Base-by-base conservation (phyloP, 345 rosid genomes). In the Salix viminalis region DNA sequence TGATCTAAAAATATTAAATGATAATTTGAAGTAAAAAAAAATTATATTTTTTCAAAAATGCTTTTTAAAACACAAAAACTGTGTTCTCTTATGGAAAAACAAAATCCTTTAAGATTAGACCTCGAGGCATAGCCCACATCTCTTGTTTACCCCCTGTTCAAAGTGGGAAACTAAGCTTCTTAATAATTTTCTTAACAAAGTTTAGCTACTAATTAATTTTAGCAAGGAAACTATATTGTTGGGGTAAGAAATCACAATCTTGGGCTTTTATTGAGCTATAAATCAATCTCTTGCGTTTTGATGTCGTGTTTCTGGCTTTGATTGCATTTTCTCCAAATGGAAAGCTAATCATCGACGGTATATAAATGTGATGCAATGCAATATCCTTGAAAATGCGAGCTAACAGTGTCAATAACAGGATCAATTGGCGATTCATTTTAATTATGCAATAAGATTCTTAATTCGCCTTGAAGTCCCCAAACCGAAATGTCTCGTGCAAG, bases 401-500 rank as follows among this genome's bases (percentile, higher is more conserved):
- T 42, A 2, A 58, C 24, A 23, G 1, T 56, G 28, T 14, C 32
- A 8, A 2, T 69, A 32, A 23, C 36, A 41, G 14, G 28, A 12
- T 44, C 71, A 23, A 13, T 42, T 41, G 28, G 34, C 13, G 19
- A 2, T 21, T 70, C 2, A 19, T 66, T 50, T 67, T 15, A 52
- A 26, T 36, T 13, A 69, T 68, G 41, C 41, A 76, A 65, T 54
- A 7, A 58, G 37, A 67, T 67, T 23, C 26, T 75, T 34, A 34
- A 34, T 75, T 72, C 78, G 37, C 54, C 54, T 44, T 65, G 13
- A 32, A 18, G 58, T 41, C 77, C 50, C 37, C 26, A 26, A 14
- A 67, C 24, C 15, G 60, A 58, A 26, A 21, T 13, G 50, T 76
- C 79, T 76, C 74, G 70, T 76, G 79, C 70, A 76, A 70, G 79